These are phyloP conservation scores for Colletotrichum eremochloae DNA, from an alignment of 2,329 filamentous ascomycete species.

Conservation along the genomic window DNA sequence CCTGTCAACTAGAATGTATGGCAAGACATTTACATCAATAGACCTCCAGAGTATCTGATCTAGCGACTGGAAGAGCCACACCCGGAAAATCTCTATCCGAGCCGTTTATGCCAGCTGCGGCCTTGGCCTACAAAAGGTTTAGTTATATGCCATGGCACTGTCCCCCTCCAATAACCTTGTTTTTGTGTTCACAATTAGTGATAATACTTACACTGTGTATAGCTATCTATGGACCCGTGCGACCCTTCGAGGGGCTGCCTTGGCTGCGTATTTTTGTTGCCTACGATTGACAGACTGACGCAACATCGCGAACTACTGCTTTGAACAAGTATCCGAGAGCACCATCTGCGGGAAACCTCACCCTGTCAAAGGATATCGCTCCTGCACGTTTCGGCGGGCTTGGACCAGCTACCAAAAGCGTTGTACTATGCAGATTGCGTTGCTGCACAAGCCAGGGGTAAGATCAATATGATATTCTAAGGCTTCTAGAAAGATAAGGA, in stretches of 20 bases:
- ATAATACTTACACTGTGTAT: neutral
- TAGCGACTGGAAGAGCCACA: neutral
- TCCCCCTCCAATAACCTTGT: neutral
- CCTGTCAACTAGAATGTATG: neutral
- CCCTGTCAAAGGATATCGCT: slow-evolving; percentile 7
- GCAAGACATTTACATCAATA: neutral
- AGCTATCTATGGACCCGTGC: neutral
- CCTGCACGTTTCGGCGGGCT: slow-evolving; percentile 12
- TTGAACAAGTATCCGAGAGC: neutral
- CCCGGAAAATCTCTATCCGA: neutral
- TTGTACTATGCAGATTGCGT: slow-evolving; percentile 18
- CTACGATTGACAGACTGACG: neutral
- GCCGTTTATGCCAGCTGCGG: neutral
- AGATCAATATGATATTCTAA: slow-evolving; percentile 17
- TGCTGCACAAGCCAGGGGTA: slow-evolving; percentile 30
- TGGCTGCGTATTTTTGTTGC: neutral
- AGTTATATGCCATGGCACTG: neutral
- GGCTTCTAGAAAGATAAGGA: slow-evolving; percentile 39
- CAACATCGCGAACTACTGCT: neutral
- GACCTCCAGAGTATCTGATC: neutral
- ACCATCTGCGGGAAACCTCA: neutral
- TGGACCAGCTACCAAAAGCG: slow-evolving; percentile 15
- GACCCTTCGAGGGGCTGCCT: neutral
- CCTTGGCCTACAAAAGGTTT: neutral
- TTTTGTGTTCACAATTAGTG: neutral